Percentiles rank a stretch among this genome's conserved stretches.
Evolutionary conservation across 106 monocot genomes (phyloP).

Genomic region (Chionographis japonica): DNA sequence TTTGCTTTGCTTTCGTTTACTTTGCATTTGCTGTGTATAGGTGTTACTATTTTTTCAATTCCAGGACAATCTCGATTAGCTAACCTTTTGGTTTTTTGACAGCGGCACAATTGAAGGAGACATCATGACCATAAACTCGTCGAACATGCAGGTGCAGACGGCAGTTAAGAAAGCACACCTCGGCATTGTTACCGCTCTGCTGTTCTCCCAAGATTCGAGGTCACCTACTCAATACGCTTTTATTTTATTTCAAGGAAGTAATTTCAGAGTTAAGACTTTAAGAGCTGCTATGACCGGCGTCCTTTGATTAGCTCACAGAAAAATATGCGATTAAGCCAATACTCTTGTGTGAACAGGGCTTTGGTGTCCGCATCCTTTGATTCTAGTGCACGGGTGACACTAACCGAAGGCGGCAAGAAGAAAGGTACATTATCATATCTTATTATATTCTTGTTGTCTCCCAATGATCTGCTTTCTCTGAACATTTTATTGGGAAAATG

Average conservation of each 20-base stretch:
- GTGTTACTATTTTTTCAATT: background rate
- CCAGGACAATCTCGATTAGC: background rate
- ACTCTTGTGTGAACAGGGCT: slow-evolving; percentile 28
- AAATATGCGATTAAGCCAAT: background rate
- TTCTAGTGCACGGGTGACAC: slow-evolving; percentile 56
- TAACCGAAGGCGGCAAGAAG: slow-evolving; percentile 29
- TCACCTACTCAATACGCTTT: slow-evolving; percentile 13
- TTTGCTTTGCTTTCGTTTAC: no score
- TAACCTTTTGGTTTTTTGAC: slow-evolving; percentile 3
- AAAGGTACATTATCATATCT: slow-evolving; percentile 27
- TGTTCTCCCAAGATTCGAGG: slow-evolving; percentile 82
- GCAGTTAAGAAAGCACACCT: slow-evolving; percentile 75
- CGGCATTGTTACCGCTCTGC: slow-evolving; percentile 61
- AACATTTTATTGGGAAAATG: background rate
- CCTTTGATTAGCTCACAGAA: background rate
- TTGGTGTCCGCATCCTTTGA: slow-evolving; percentile 84
- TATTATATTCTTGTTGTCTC: background rate
- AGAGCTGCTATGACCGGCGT: background rate
- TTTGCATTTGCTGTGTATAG: no score
- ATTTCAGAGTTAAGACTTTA: background rate
- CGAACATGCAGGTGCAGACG: slow-evolving; percentile 30
- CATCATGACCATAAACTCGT: slow-evolving; percentile 32
- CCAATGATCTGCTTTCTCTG: background rate
- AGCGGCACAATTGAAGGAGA: slow-evolving; percentile 81
- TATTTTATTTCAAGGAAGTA: background rate